Conservation (phyloP, 169 alveolate species). For the Babesia divergens region DNA sequence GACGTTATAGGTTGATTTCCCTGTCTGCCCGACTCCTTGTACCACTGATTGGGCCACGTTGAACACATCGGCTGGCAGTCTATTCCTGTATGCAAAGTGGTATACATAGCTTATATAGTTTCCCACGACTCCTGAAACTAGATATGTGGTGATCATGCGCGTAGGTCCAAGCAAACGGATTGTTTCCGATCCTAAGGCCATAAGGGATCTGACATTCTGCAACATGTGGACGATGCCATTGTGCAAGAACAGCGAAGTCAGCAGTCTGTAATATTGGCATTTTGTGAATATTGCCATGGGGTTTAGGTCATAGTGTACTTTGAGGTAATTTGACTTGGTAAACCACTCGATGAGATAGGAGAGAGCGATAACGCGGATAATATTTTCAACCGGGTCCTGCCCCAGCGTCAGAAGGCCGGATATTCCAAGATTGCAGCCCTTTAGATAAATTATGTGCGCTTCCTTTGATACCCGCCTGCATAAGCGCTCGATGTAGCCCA, state of each 20-base stretch:
- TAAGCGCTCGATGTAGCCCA: background rate
- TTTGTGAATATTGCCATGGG: constrained; percentile 26
- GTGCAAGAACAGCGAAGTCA: constrained; percentile 61
- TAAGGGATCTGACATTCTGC: constrained; percentile 38
- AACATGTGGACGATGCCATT: constrained; percentile 44
- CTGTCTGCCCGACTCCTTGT: constrained; percentile 19
- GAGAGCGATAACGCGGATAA: background rate
- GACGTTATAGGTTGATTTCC: constrained; percentile 7
- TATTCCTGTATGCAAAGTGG: constrained; percentile 50
- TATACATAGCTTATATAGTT: constrained; percentile 61
- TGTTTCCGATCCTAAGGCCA: constrained; percentile 36
- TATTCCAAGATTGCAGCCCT: constrained; percentile 1
- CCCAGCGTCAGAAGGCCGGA: background rate
- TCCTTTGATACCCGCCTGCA: background rate
- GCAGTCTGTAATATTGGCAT: constrained; percentile 49
- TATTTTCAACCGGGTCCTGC: background rate
- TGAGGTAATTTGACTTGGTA: background rate
- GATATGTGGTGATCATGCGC: constrained; percentile 19
- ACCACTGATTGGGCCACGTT: constrained; percentile 27
- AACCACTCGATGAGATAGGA: constrained; percentile 7
- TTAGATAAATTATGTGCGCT: background rate
- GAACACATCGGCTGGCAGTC: constrained; percentile 55
- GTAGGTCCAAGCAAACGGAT: constrained; percentile 29
- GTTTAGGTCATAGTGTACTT: background rate
- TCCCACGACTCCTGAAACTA: constrained; percentile 45